These are phyloP conservation scores for Trametes cubensis DNA, from an alignment of 768 basidiomycete genomes.

Conservation along the genomic window DNA sequence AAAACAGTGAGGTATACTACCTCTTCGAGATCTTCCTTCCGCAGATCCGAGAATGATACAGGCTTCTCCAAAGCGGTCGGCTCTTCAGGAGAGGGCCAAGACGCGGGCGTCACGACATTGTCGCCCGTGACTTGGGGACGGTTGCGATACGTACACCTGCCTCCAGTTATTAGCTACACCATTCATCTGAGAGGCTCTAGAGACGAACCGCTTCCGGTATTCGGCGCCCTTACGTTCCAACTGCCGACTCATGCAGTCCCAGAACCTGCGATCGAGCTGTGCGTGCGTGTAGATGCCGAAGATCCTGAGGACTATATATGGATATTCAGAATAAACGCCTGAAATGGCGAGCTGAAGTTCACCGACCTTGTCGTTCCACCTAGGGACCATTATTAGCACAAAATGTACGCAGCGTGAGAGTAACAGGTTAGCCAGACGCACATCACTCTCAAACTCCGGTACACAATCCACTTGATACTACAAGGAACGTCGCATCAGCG, in stretches of 20 bases:
- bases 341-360: background rate
- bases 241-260: constrained; percentile 49
- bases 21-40: constrained; percentile 52
- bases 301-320: constrained; percentile 45
- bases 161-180: background rate
- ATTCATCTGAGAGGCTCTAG: background rate
- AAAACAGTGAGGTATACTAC: constrained; percentile 41
- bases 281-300: constrained; percentile 55
- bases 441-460: constrained; percentile 29
- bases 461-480: constrained; percentile 35
- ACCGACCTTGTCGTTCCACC: constrained; percentile 44
- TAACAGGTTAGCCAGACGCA: background rate
- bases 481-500: background rate
- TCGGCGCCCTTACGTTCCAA: constrained; percentile 49
- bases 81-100: constrained; percentile 45
- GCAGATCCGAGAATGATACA: constrained; percentile 34
- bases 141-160: constrained; percentile 51
- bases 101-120: constrained; percentile 52
- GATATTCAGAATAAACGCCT: too few relatives aligned
- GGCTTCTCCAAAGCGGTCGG: background rate
- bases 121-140: constrained; percentile 38
- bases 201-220: constrained; percentile 52
- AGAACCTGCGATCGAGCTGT: constrained; percentile 47
- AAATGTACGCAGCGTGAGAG: background rate
- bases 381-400: constrained; percentile 19